phyloP scores from a whole-genome alignment of 345 rosid genomes.

The Citrus sinensis region DNA sequence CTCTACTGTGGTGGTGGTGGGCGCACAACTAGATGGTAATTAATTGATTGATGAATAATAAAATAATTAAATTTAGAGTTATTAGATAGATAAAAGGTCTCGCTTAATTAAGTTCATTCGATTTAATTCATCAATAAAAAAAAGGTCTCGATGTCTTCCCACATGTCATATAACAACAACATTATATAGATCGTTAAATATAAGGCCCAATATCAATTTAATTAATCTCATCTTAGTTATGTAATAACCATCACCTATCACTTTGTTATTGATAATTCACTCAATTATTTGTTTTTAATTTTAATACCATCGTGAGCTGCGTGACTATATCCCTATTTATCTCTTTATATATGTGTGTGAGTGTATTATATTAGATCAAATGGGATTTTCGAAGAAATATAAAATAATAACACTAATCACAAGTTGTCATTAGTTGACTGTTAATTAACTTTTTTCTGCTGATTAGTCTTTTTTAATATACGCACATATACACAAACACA shows the following conservation, averaged over 20 bases:
- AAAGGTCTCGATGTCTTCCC: neutral
- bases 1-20: neutral
- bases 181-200: too few species aligned
- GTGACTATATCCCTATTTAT: too few species aligned
- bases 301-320: neutral
- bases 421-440: neutral
- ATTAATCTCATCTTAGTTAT: neutral
- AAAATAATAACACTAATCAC: neutral
- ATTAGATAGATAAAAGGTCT: neutral
- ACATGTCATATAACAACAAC: neutral
- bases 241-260: neutral
- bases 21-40: neutral
- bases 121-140: too few species aligned
- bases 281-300: too few species aligned
- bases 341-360: too few species aligned
- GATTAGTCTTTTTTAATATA: neutral
- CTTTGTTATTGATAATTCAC: neutral
- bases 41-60: neutral
- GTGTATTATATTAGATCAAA: too few species aligned
- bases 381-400: too few species aligned
- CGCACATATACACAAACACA: rapidly evolving
- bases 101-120: too few species aligned
- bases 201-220: neutral
- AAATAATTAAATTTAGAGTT: too few species aligned
- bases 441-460: neutral